These are phyloP conservation scores for Ormosia emarginata DNA, from an alignment of 306 rosid species.

Conservation along the genomic window DNA sequence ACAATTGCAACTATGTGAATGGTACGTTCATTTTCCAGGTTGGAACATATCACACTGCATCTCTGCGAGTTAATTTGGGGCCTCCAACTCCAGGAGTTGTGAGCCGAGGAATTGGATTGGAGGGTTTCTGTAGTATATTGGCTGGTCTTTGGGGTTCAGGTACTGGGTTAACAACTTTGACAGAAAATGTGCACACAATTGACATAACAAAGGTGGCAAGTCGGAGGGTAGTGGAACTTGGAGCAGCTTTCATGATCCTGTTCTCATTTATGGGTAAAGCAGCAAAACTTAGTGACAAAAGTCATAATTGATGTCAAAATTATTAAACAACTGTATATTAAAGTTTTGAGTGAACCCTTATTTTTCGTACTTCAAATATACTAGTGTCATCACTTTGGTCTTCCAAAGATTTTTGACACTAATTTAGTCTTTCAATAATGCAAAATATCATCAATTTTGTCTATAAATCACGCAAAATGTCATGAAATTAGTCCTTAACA, in stretches of 20 bases:
- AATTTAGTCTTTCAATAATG: too few relatives aligned
- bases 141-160: slow-evolving; percentile 97
- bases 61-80: slow-evolving; percentile 60
- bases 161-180: slow-evolving; percentile 87
- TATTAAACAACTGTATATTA: neutral
- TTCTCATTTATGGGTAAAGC: slow-evolving; percentile 76
- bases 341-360: too few relatives aligned
- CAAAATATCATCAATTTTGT: too few relatives aligned
- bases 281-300: neutral
- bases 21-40: slow-evolving; percentile 45
- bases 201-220: slow-evolving; percentile 75
- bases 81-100: slow-evolving; percentile 90
- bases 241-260: slow-evolving; percentile 74
- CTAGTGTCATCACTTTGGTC: too few relatives aligned
- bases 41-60: slow-evolving; percentile 76
- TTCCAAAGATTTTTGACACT: too few relatives aligned
- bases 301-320: neutral
- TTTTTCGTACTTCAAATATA: too few relatives aligned
- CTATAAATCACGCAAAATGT: too few relatives aligned
- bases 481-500: too few relatives aligned
- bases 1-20: neutral
- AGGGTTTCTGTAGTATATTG: slow-evolving; percentile 91
- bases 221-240: slow-evolving; percentile 69
- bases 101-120: slow-evolving; percentile 92
- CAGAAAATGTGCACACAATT: slow-evolving; percentile 83